Percentiles rank a stretch among this genome's conserved stretches.
Conservation (phyloP, 208 protist species). For the Trypanosoma theileri region DNA sequence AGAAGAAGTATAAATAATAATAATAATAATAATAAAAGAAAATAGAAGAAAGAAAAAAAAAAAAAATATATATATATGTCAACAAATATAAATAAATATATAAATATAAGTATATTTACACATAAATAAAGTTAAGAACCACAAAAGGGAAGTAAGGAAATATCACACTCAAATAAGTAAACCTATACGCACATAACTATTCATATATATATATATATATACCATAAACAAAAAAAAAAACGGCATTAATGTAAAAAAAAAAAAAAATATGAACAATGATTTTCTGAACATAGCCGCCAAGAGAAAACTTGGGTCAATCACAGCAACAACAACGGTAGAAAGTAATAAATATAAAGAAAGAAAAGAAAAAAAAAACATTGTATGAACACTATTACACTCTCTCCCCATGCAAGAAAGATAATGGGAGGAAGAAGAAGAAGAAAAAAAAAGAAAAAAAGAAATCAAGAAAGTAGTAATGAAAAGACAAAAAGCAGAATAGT, state of each 20-base stretch:
- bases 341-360: neutral
- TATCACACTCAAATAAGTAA: neutral
- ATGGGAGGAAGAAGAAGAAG: conserved; percentile 1
- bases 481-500: conserved; percentile 34
- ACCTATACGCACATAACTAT: neutral
- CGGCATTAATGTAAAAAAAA: too few species aligned
- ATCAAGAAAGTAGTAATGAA: conserved; percentile 15
- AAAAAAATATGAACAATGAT: too few species aligned
- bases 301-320: too few species aligned
- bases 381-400: neutral
- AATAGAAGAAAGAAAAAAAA: too few species aligned
- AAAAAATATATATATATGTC: too few species aligned
- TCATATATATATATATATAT: neutral
- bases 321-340: too few species aligned
- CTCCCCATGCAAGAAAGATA: neutral
- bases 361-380: neutral
- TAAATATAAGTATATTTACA: neutral
- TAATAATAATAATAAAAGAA: neutral
- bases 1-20: neutral
- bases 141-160: neutral
- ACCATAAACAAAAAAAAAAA: neutral
- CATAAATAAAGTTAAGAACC: neutral
- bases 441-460: conserved; percentile 1
- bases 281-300: too few species aligned
- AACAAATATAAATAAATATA: neutral